Evolutionary conservation across 352 stramenopile genomes (phyloP).

Genomic region (Phytopythium mirpurense): DNA sequence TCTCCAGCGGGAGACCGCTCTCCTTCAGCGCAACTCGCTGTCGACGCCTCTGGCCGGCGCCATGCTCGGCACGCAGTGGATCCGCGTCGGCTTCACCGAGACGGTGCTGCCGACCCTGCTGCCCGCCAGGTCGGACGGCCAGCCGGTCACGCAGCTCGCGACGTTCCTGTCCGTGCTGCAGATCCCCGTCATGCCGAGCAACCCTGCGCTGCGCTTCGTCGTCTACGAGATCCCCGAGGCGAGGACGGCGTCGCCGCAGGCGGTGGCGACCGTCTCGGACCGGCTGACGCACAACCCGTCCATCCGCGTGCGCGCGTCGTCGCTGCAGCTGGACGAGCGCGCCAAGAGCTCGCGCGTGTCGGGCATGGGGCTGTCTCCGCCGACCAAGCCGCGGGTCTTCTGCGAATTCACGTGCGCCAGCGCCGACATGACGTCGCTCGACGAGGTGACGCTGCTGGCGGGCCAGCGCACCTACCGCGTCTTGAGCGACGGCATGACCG

Average conservation of each 20-base stretch:
- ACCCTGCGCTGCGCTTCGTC: constrained; percentile 71
- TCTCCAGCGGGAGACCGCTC: constrained; percentile 58
- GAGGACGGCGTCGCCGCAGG: constrained; percentile 16
- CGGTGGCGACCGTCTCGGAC: constrained; percentile 4
- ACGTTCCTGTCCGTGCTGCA: constrained; percentile 79
- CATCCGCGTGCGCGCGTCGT: constrained; percentile 32
- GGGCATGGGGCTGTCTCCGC: constrained; percentile 48
- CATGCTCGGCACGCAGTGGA: constrained; percentile 37
- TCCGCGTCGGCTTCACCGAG: constrained; percentile 70
- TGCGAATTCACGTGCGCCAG: constrained; percentile 75
- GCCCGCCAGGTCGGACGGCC: constrained; percentile 17
- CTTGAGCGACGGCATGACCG: constrained; percentile 22
- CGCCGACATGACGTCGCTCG: constrained; percentile 42
- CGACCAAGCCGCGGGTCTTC: constrained; percentile 60
- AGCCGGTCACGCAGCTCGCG: constrained; percentile 42
- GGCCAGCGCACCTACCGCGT: constrained; percentile 48
- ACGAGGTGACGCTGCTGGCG: constrained; percentile 58
- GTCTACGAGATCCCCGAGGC: constrained; percentile 77
- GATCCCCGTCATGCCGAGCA: constrained; percentile 57
- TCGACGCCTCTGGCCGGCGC: constrained; percentile 32
- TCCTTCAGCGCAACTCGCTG: constrained; percentile 44
- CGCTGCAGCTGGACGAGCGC: constrained; percentile 53
- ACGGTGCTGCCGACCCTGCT: constrained; percentile 66
- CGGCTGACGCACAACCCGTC: constrained; percentile 10
- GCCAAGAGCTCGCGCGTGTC: constrained; percentile 47